These are phyloP conservation scores for Fusarium annulatum DNA, from an alignment of 2,329 filamentous ascomycete species.

Conservation along the genomic window DNA sequence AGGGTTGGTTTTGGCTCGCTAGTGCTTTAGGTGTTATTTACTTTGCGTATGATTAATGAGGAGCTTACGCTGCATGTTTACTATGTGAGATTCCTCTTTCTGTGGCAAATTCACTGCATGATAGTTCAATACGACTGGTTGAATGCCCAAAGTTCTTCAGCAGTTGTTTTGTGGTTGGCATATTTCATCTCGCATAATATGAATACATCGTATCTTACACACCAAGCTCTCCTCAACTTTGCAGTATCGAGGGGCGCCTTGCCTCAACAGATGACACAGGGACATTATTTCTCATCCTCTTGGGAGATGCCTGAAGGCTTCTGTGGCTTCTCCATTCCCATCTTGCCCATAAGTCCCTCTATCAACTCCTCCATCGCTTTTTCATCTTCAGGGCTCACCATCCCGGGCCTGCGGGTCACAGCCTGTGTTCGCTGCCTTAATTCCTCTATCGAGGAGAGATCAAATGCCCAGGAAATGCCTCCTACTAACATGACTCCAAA, in stretches of 20 bases:
- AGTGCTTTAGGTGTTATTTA: slow-evolving; percentile 34
- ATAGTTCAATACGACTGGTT: neutral
- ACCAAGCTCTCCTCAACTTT: neutral
- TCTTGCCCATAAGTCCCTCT: slow-evolving; percentile 65
- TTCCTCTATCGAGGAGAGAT: slow-evolving; percentile 77
- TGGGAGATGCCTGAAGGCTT: slow-evolving; percentile 16
- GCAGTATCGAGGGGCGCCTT: neutral
- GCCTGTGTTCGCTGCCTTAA: slow-evolving; percentile 64
- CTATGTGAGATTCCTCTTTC: neutral
- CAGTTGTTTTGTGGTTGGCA: neutral
- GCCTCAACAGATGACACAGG: neutral
- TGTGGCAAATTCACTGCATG: neutral
- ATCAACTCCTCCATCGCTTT: slow-evolving; percentile 71
- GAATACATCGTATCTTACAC: slow-evolving; percentile 35
- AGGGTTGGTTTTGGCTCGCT: slow-evolving; percentile 23
- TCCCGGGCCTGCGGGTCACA: slow-evolving; percentile 51
- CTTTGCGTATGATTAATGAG: slow-evolving; percentile 38
- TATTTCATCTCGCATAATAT: neutral
- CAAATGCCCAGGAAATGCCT: slow-evolving; percentile 79
- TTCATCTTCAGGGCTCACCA: slow-evolving; percentile 61
- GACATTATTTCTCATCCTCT: slow-evolving; percentile 16
- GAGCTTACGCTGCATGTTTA: slow-evolving; percentile 11
- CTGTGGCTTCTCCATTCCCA: slow-evolving; percentile 51
- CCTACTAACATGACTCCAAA: slow-evolving; percentile 80
- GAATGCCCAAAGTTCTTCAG: neutral